Evolutionary conservation across 768 basidiomycete species (phyloP).

Genomic region (Pluteus cervinus): DNA sequence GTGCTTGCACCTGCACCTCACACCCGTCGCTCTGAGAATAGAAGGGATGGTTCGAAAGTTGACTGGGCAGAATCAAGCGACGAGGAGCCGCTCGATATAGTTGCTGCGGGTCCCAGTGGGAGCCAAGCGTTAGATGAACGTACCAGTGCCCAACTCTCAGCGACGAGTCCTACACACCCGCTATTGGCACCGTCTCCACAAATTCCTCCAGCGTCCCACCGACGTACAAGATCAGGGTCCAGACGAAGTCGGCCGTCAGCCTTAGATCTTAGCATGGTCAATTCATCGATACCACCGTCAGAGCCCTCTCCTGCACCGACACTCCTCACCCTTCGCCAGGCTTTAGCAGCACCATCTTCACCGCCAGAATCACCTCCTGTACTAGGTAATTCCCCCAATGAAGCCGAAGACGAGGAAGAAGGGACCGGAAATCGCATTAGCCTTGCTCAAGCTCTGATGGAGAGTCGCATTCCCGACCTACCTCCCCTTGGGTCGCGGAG

Average conservation of each 20-base stretch:
- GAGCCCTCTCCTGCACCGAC: slow-evolving; percentile 60
- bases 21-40: slow-evolving; percentile 27
- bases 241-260: slow-evolving; percentile 62
- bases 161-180: slow-evolving; percentile 18
- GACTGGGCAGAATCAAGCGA: slow-evolving; percentile 82
- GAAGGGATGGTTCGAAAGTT: slow-evolving; percentile 39
- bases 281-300: slow-evolving; percentile 28
- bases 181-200: slow-evolving; percentile 20
- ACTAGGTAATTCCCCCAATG: slow-evolving; percentile 13
- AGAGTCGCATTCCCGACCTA: slow-evolving; percentile 71
- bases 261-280: slow-evolving; percentile 50
- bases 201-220: slow-evolving; percentile 24
- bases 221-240: slow-evolving; percentile 20
- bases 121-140: slow-evolving; percentile 80
- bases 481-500: slow-evolving; percentile 64
- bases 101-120: slow-evolving; percentile 77
- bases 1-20: slow-evolving; percentile 46
- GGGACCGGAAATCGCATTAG: slow-evolving; percentile 61
- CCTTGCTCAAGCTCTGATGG: slow-evolving; percentile 66
- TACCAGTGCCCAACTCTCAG: slow-evolving; percentile 53
- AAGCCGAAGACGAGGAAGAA: slow-evolving; percentile 48
- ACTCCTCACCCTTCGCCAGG: slow-evolving; percentile 59
- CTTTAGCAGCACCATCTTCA: too few species aligned
- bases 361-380: slow-evolving; percentile 39
- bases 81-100: slow-evolving; percentile 79